Base-by-base conservation (phyloP, 129 eudicot species). In the Tagetes patula region DNA sequence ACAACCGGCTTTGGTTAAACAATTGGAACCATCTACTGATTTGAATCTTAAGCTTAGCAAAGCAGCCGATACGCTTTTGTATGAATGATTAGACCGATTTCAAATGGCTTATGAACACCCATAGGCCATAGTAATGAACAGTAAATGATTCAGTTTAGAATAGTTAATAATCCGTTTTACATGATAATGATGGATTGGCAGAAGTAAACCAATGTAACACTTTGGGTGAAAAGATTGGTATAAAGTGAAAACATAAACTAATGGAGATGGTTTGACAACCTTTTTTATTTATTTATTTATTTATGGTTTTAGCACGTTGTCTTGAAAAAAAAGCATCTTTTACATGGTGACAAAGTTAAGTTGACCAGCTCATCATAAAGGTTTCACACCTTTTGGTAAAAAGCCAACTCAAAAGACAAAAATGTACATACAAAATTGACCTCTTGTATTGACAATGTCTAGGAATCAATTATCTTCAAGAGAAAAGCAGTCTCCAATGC, bases 401-500 rank as follows among this genome's bases (percentile, higher is more conserved):
- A 62, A 50, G 62, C 48, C 4, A 38, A 38, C n/a, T 7, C 43
- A 72, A 39, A 56, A 72, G 65, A 40, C 75, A n/a, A 71, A 49
- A 27, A 71, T 42, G 68, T 55, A 32, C 50, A 59, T 31, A 40
- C 54, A 67, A 54, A 6, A 40, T 66, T 36, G 34, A 13, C 49
- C 30, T 68, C 41, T 43, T 58, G 45, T 6, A 50, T 72, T 12
- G 13, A 49, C 48, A 55, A 20, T 67, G 54, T 75, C 38, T 84
- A 85, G 43, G 89, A 71, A 77, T 86, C 93, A 82, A 93, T 71
- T 65, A 83, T 71, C 83, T 88, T 90, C 41, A 94, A 67, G 11
- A 94, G 93, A 78, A 94, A 94, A 61, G 98, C 96, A 67, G 89
- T 81, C 76, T 94, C 97, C 38, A 94, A 20, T 1, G 98, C 98